These are phyloP conservation scores for Cerrena zonata DNA, from an alignment of 1,284 basidiomycete species.

Conservation along the genomic window DNA sequence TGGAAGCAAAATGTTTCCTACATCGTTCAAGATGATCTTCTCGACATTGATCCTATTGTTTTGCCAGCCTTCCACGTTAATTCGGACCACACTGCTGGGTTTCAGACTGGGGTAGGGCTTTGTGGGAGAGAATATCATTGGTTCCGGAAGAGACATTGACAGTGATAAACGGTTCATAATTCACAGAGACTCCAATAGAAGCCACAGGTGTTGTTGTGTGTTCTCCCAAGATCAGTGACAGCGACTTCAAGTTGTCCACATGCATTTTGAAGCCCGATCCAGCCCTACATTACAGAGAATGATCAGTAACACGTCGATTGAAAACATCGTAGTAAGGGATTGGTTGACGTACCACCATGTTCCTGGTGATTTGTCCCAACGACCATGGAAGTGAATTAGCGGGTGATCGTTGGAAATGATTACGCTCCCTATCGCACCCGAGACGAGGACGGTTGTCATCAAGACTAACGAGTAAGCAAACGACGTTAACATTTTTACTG, in stretches of 20 bases:
- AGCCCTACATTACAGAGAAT: slow-evolving; percentile 32
- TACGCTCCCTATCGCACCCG: too few species aligned
- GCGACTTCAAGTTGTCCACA: slow-evolving; percentile 37
- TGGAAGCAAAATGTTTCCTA: slow-evolving; percentile 20
- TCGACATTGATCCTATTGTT: slow-evolving; percentile 52
- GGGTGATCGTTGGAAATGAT: slow-evolving; percentile 26
- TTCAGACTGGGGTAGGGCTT: slow-evolving; percentile 1
- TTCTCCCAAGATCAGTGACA: slow-evolving; percentile 44
- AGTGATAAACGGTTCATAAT: slow-evolving; percentile 42
- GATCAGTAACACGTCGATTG: background rate
- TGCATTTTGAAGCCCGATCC: slow-evolving; percentile 52
- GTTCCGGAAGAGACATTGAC: slow-evolving; percentile 44
- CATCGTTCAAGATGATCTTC: slow-evolving; percentile 40
- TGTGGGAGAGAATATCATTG: slow-evolving; percentile 31
- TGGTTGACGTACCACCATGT: slow-evolving; percentile 34
- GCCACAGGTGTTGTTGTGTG: slow-evolving; percentile 44
- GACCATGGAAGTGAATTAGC: slow-evolving; percentile 32
- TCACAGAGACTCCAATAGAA: slow-evolving; percentile 43
- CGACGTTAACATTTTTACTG: too few species aligned
- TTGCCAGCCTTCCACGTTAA: slow-evolving; percentile 55
- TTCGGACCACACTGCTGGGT: slow-evolving; percentile 33
- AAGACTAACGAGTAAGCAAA: too few species aligned
- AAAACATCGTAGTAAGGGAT: background rate
- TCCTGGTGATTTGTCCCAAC: slow-evolving; percentile 34
- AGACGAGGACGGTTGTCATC: too few species aligned